Evolutionary conservation across 805 yeast genomes (phyloP).

Genomic region (Ogataea henricii): DNA sequence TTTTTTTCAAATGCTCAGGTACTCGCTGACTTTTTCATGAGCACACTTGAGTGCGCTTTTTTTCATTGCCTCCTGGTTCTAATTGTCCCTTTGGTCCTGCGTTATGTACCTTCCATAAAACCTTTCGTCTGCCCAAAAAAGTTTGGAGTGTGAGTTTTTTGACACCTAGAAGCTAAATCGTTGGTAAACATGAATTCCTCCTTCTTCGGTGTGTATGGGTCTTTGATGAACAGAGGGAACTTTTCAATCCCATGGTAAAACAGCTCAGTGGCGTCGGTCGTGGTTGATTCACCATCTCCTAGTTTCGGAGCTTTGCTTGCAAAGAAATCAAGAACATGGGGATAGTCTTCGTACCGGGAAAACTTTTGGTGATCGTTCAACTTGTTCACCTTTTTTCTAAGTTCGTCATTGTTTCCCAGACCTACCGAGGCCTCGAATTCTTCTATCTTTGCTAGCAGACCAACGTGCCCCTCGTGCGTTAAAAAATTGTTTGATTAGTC

Average conservation of each 20-base stretch:
- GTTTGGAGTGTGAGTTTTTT: slow-evolving; percentile 10
- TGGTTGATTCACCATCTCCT: slow-evolving; percentile 27
- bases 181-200: slow-evolving; percentile 14
- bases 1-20: slow-evolving; percentile 15
- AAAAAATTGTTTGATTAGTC: slow-evolving; percentile 12
- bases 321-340: slow-evolving; percentile 27
- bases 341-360: slow-evolving; percentile 26
- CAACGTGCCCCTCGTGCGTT: slow-evolving; percentile 20
- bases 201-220: slow-evolving; percentile 16
- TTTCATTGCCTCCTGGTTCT: slow-evolving; percentile 10
- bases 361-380: slow-evolving; percentile 29
- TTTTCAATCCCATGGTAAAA: slow-evolving; percentile 22
- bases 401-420: slow-evolving; percentile 16
- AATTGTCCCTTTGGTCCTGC: slow-evolving; percentile 1
- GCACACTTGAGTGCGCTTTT: slow-evolving; percentile 9
- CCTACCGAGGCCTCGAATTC: slow-evolving; percentile 16
- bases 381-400: slow-evolving; percentile 17
- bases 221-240: slow-evolving; percentile 27
- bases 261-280: slow-evolving; percentile 28
- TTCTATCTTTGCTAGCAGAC: slow-evolving; percentile 19
- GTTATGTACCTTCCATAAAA: slow-evolving; percentile 18
- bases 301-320: slow-evolving; percentile 18
- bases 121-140: slow-evolving; percentile 16
- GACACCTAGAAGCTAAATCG: slow-evolving; percentile 11
- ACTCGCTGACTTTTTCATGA: slow-evolving; percentile 13